Conservation (phyloP, 805 yeast genomes). For the Starmerella floris region DNA sequence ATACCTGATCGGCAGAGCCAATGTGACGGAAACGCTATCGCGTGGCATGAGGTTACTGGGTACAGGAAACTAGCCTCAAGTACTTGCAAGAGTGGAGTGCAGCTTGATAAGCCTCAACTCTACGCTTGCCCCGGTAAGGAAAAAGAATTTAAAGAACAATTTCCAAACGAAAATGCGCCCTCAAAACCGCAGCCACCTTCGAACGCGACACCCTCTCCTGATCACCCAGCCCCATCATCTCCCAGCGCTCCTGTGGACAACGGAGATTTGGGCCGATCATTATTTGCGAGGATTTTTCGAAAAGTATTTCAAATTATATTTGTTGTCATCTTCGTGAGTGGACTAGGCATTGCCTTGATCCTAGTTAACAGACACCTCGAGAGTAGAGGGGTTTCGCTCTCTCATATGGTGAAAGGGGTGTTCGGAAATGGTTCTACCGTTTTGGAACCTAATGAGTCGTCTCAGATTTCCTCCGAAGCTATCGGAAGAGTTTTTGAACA, state of each 20-base stretch:
- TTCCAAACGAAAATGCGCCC: not conserved
- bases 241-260: not conserved
- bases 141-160: conserved; percentile 37
- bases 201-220: not conserved
- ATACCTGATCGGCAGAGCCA: conserved; percentile 32
- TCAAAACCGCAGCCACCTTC: not conserved
- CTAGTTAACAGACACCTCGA: not conserved
- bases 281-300: not conserved
- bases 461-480: not conserved
- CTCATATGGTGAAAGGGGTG: not conserved
- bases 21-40: conserved; percentile 36
- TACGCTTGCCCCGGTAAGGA: conserved; percentile 83
- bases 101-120: conserved; percentile 50
- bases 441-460: not conserved
- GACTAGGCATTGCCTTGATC: not conserved
- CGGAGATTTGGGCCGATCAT: not conserved
- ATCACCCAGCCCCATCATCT: not conserved
- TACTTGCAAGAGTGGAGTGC: conserved; percentile 71
- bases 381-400: not conserved
- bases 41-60: conserved; percentile 71
- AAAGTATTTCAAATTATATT: not conserved
- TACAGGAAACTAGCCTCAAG: conserved; percentile 76
- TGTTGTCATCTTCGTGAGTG: not conserved
- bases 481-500: no score
- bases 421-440: not conserved